A percentile compares a stretch with the other conserved stretches of the same genome.
Conservation (phyloP, 345 rosid species). For the Populus pruinosa region DNA sequence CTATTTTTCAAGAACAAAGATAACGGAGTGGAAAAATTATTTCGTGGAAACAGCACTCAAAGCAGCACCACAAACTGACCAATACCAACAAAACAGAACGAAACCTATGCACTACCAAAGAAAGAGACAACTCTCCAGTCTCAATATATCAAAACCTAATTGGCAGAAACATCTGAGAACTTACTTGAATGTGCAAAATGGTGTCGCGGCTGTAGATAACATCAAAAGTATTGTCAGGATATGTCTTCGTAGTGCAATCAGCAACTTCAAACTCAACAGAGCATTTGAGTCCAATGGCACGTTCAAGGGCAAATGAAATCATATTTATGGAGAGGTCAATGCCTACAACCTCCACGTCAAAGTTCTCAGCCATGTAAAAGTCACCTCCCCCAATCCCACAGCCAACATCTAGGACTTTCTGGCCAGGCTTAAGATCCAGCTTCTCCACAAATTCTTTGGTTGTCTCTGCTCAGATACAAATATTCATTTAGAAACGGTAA, state of each 20-base stretch:
- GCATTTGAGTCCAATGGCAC: slow-evolving; percentile 83
- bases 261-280: slow-evolving; percentile 94
- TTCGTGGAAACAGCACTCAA: background rate
- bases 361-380: slow-evolving; percentile 95
- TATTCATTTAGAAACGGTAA: slow-evolving; percentile 5
- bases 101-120: background rate
- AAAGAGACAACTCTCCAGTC: background rate
- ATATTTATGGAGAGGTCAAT: slow-evolving; percentile 90
- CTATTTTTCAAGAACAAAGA: background rate
- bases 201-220: slow-evolving; percentile 98
- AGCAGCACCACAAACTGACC: background rate
- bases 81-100: background rate
- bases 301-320: slow-evolving; percentile 93
- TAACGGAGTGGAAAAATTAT: background rate
- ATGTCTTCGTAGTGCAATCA: slow-evolving; percentile 84
- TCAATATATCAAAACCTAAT: background rate
- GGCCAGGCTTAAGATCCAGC: slow-evolving; percentile 86
- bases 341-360: slow-evolving; percentile 83
- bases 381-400: slow-evolving; percentile 99
- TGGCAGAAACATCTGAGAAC: background rate
- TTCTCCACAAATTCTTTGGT: slow-evolving; percentile 88
- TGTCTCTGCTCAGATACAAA: slow-evolving; percentile 57
- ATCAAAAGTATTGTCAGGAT: slow-evolving; percentile 77
- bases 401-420: slow-evolving; percentile 96
- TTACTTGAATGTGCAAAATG: slow-evolving; percentile 87